These are phyloP conservation scores for Salix viminalis DNA, from an alignment of 345 rosid genomes.

Conservation along the genomic window DNA sequence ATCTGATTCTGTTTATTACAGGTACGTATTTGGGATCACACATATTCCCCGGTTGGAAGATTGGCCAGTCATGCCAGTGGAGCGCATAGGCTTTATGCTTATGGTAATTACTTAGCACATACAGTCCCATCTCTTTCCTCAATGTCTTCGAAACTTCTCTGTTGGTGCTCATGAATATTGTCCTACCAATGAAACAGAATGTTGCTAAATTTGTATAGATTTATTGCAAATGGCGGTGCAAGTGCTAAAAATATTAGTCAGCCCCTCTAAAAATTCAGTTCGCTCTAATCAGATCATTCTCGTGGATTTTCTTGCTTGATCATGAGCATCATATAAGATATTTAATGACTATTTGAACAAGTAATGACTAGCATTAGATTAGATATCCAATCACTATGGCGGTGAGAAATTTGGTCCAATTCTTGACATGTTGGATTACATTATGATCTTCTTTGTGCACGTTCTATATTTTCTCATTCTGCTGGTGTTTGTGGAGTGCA, in stretches of 20 bases:
- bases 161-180: neutral
- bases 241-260: too few species aligned
- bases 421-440: too few species aligned
- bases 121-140: neutral
- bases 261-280: neutral
- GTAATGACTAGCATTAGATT: neutral
- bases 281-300: neutral
- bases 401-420: neutral
- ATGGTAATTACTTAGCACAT: conserved; percentile 41
- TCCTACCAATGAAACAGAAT: neutral
- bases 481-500: conserved; percentile 25
- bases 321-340: neutral
- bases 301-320: neutral
- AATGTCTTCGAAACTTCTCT: neutral
- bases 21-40: conserved; percentile 89
- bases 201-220: neutral
- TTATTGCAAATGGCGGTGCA: neutral
- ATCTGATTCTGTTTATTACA: conserved; percentile 12
- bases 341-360: too few species aligned
- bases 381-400: neutral
- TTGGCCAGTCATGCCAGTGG: conserved; percentile 95
- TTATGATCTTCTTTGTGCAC: neutral
- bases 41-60: conserved; percentile 91
- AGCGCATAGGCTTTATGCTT: conserved; percentile 77
- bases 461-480: neutral